These are phyloP conservation scores for Fusarium buxicola DNA, from an alignment of 2,329 filamentous ascomycete genomes.

Conservation along the genomic window DNA sequence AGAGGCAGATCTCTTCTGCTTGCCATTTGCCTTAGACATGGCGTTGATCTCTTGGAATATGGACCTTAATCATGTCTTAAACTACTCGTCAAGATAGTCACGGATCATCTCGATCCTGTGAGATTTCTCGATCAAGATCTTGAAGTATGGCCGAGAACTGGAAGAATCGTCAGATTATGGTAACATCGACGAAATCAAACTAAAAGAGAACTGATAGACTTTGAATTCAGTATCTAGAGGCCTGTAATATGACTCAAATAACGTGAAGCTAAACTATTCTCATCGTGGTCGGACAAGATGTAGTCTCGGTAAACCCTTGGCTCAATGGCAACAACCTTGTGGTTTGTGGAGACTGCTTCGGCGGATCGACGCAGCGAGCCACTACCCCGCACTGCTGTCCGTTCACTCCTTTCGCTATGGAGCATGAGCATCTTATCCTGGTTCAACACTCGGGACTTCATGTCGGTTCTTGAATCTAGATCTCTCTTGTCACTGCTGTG, in stretches of 20 bases:
- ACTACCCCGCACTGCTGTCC: conserved; percentile 32
- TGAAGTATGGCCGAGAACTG: neutral
- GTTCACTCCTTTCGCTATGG: neutral
- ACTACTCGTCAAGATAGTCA: too few relatives aligned
- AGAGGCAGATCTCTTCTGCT: too few relatives aligned
- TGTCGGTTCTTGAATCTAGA: conserved; percentile 2
- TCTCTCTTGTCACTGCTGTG: neutral
- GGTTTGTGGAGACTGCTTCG: conserved; percentile 31
- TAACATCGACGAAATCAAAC: neutral
- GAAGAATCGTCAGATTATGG: neutral
- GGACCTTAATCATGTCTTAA: too few relatives aligned
- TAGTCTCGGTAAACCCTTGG: conserved; percentile 20
- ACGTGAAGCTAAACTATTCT: conserved; percentile 19
- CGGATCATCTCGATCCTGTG: neutral
- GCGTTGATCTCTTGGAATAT: too few relatives aligned
- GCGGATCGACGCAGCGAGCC: conserved; percentile 35
- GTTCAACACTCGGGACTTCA: conserved; percentile 3
- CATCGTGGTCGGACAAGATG: conserved; percentile 12
- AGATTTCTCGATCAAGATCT: too few relatives aligned
- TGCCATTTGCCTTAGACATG: too few relatives aligned
- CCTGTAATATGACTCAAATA: neutral
- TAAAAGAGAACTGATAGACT: neutral
- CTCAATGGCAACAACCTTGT: conserved; percentile 6
- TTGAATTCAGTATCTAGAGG: neutral
- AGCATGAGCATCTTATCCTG: neutral